Conservation (phyloP, 2,329 filamentous ascomycete species). For the Pseudogymnoascus sp. region DNA sequence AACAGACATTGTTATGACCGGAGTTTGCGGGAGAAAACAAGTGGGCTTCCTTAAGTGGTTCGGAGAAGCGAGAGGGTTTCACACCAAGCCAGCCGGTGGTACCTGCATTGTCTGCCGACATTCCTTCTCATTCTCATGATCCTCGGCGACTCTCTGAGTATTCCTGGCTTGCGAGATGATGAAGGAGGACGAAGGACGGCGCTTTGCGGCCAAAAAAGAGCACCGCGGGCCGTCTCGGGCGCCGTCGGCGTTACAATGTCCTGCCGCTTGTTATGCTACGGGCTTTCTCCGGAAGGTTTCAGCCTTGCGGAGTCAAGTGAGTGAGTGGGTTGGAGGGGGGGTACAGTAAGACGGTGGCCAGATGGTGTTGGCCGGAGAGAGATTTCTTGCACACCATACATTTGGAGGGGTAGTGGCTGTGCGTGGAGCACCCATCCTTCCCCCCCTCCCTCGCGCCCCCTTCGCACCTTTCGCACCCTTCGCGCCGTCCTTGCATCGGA, state of each 20-base stretch:
- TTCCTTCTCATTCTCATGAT: neutral
- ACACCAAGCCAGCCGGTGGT: neutral
- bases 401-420: neutral
- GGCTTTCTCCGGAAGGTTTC: neutral
- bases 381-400: neutral
- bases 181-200: neutral
- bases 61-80: neutral
- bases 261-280: neutral
- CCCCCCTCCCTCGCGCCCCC: neutral
- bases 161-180: neutral
- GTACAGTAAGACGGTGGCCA: neutral
- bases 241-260: neutral
- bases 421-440: neutral
- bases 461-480: neutral
- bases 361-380: neutral
- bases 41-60: neutral
- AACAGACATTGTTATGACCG: neutral
- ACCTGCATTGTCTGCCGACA: constrained; percentile 1
- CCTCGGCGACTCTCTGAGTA: neutral
- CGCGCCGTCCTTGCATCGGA: neutral
- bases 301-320: neutral
- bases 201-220: neutral
- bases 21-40: neutral
- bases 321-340: neutral
- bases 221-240: neutral